phyloP scores from a whole-genome alignment of 257 asterid genomes.

The Solanum lignicaule region DNA sequence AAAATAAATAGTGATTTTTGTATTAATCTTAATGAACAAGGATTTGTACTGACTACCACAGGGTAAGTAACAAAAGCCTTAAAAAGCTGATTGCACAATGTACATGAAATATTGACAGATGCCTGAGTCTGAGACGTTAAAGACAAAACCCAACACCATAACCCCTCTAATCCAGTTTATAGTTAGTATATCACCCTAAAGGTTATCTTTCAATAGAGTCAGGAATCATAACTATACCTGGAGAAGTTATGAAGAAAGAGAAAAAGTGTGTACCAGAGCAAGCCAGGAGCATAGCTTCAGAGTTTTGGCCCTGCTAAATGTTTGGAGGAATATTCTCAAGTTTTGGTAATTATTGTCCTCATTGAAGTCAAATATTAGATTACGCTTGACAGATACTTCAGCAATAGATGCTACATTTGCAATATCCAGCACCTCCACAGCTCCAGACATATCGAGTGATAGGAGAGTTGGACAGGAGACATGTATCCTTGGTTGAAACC shows the following conservation, averaged over 20 bases:
- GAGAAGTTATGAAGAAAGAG: background rate
- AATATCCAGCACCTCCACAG: background rate
- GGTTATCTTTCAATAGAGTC: background rate
- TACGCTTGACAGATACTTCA: background rate
- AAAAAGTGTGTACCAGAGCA: background rate
- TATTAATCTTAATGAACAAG: background rate
- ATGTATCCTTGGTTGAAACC: background rate
- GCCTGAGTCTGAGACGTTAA: background rate
- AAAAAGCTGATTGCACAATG: background rate
- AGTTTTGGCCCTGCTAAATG: background rate
- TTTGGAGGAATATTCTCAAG: background rate
- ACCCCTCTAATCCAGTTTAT: background rate
- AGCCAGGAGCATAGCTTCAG: background rate
- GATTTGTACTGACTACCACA: background rate
- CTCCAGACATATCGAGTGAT: slow-evolving; percentile 6
- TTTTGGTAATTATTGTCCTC: background rate
- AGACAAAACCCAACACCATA: background rate
- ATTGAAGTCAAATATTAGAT: background rate
- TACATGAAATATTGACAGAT: background rate
- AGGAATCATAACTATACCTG: background rate
- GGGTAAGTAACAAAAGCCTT: background rate
- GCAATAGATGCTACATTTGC: slow-evolving; percentile 1
- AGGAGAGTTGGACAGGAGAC: slow-evolving; percentile 6
- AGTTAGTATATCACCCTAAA: background rate
- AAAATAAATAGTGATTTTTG: background rate